These are phyloP conservation scores for Trichoderma koningiopsis DNA, from an alignment of 2,329 filamentous ascomycete genomes.

Conservation along the genomic window DNA sequence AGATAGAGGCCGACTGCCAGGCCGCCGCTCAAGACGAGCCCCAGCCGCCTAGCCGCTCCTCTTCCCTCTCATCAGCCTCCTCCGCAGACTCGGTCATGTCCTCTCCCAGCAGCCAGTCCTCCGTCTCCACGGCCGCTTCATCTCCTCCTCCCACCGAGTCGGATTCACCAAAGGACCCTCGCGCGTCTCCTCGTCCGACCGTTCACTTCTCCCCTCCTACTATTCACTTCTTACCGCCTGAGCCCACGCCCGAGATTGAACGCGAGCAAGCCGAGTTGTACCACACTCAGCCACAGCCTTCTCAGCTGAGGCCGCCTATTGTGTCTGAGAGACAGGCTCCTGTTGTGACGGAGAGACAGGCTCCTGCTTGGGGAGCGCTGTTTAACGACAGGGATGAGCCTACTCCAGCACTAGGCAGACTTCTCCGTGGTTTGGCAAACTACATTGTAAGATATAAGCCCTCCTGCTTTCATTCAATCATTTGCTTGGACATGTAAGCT, in stretches of 20 bases:
- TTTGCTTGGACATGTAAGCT: not conserved
- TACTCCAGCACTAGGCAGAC: conserved; percentile 68
- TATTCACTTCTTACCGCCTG: conserved; percentile 24
- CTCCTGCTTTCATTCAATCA: not conserved
- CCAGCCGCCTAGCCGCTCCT: not conserved
- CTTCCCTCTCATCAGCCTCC: conserved; percentile 5
- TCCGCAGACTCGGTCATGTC: conserved; percentile 1
- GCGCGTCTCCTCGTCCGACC: conserved; percentile 29
- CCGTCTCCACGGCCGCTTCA: not conserved
- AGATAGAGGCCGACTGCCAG: conserved; percentile 16
- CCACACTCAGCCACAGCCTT: not conserved
- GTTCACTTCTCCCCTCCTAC: conserved; percentile 39
- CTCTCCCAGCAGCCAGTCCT: not conserved
- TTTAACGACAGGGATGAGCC: conserved; percentile 70
- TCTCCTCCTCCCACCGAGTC: not conserved
- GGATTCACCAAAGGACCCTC: not conserved
- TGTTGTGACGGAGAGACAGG: conserved; percentile 59
- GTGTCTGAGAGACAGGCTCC: not conserved
- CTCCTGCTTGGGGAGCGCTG: conserved; percentile 66
- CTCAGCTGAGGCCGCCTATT: not conserved
- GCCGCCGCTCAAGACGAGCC: not conserved
- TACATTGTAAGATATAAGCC: conserved; percentile 61
- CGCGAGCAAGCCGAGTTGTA: conserved; percentile 1
- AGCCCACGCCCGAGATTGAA: conserved; percentile 11
- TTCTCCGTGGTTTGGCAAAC: conserved; percentile 72